Evolutionary conservation across 352 stramenopile species (phyloP).

Genomic region (Globisporangium acanthophoron): DNA sequence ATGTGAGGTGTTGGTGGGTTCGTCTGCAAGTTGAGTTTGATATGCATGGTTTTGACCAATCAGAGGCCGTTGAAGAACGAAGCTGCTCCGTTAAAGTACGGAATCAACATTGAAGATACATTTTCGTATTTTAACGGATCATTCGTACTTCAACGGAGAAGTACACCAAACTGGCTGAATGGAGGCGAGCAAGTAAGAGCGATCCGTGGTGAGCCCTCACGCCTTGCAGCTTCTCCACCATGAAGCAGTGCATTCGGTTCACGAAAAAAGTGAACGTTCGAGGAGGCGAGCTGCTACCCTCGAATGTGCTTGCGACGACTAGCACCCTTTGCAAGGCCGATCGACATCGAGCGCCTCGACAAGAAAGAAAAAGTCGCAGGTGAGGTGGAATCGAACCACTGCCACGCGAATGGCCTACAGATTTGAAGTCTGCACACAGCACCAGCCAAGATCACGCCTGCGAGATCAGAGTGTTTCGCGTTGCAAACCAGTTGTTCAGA

Average conservation of each 20-base stretch:
- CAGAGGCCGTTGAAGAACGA: neutral
- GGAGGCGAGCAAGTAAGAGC: too few species aligned
- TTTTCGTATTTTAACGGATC: too few species aligned
- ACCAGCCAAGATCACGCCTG: constrained; percentile 89
- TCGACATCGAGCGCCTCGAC: neutral
- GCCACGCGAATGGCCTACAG: constrained; percentile 86
- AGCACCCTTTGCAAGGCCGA: too few species aligned
- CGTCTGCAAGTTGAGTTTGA: neutral
- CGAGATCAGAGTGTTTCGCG: constrained; percentile 3
- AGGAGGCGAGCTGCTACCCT: too few species aligned
- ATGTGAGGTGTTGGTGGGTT: neutral
- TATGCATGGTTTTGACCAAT: neutral
- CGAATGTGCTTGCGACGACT: too few species aligned
- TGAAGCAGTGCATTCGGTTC: too few species aligned
- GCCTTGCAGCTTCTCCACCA: too few species aligned
- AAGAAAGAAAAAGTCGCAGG: constrained; percentile 54
- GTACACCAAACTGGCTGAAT: neutral
- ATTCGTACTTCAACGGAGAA: too few species aligned
- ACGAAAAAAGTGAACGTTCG: too few species aligned
- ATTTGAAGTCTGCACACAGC: constrained; percentile 92
- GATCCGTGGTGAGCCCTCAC: too few species aligned
- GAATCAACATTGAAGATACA: neutral
- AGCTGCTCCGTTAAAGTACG: neutral
- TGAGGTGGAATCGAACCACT: constrained; percentile 91
- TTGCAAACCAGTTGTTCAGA: neutral